phyloP scores from a whole-genome alignment of 192 early-diverging fungal species.

The Coemansia sp. region DNA sequence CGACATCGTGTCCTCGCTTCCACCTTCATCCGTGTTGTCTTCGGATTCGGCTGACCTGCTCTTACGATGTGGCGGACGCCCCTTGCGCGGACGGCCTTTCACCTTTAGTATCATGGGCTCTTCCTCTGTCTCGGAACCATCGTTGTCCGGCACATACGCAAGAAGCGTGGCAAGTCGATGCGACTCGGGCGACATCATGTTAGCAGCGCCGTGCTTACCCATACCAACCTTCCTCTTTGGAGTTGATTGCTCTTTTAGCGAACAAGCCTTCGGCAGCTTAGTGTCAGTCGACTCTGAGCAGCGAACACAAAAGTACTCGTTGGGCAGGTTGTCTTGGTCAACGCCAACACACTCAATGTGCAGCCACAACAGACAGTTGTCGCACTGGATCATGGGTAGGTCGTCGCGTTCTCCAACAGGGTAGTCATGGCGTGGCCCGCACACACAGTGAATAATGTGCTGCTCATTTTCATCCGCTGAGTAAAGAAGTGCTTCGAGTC shows the following conservation, averaged over 20 bases:
- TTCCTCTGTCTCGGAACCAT: constrained; percentile 47
- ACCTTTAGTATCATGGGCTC: constrained; percentile 35
- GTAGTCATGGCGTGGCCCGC: constrained; percentile 47
- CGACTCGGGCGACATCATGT: constrained; percentile 47
- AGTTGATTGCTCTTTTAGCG: constrained; percentile 3
- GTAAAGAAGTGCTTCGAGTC: constrained; percentile 54
- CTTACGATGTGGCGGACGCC: constrained; percentile 5
- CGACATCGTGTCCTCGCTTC: constrained; percentile 53
- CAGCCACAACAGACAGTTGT: constrained; percentile 69
- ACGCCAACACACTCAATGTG: constrained; percentile 69
- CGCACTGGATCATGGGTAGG: constrained; percentile 72
- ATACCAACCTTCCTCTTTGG: constrained; percentile 22
- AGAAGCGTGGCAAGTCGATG: constrained; percentile 46
- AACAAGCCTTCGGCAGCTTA: not conserved
- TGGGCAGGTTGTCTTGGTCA: constrained; percentile 57
- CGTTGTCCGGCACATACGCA: constrained; percentile 32
- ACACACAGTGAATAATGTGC: constrained; percentile 56
- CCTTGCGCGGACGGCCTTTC: constrained; percentile 9
- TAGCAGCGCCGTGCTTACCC: constrained; percentile 2
- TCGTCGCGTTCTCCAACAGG: constrained; percentile 47
- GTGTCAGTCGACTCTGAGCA: constrained; percentile 20
- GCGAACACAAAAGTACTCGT: constrained; percentile 67
- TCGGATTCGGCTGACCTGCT: not conserved
- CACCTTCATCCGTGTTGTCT: not conserved
- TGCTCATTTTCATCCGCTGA: constrained; percentile 54